phyloP scores from a whole-genome alignment of 1,139 yeast species.

The Yamadazyma trypodendri region DNA sequence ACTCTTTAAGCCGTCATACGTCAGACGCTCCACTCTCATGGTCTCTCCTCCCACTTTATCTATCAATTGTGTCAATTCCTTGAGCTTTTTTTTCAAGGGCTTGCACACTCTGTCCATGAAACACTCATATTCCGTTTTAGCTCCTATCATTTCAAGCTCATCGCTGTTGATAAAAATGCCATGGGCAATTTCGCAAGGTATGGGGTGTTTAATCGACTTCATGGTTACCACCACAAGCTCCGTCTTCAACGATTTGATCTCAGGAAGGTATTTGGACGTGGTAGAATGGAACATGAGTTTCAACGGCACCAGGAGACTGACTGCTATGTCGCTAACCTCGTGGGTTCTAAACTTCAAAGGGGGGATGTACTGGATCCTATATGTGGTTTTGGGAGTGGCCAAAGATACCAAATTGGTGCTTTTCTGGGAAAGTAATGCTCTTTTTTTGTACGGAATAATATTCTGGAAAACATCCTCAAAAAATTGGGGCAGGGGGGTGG shows the following conservation, averaged over 20 bases:
- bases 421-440: conserved; percentile 34
- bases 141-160: conserved; percentile 20
- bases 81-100: conserved; percentile 29
- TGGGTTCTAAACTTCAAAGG: conserved; percentile 27
- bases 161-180: conserved; percentile 38
- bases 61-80: conserved; percentile 30
- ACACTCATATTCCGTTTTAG: conserved; percentile 23
- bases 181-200: conserved; percentile 44
- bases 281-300: conserved; percentile 29
- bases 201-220: conserved; percentile 32
- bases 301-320: conserved; percentile 33
- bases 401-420: conserved; percentile 31
- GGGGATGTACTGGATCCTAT: conserved; percentile 31
- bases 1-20: conserved; percentile 37
- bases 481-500: conserved; percentile 8
- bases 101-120: conserved; percentile 34
- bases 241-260: conserved; percentile 30
- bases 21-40: conserved; percentile 34
- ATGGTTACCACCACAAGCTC: conserved; percentile 41
- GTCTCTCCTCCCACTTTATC: conserved; percentile 36
- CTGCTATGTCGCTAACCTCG: conserved; percentile 13
- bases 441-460: conserved; percentile 34
- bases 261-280: conserved; percentile 18
- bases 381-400: conserved; percentile 35
- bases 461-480: conserved; percentile 31